Percentiles rank a stretch among this genome's conserved stretches.
Conservation (phyloP, 2,329 filamentous ascomycete genomes). For the Biscogniauxia marginata region DNA sequence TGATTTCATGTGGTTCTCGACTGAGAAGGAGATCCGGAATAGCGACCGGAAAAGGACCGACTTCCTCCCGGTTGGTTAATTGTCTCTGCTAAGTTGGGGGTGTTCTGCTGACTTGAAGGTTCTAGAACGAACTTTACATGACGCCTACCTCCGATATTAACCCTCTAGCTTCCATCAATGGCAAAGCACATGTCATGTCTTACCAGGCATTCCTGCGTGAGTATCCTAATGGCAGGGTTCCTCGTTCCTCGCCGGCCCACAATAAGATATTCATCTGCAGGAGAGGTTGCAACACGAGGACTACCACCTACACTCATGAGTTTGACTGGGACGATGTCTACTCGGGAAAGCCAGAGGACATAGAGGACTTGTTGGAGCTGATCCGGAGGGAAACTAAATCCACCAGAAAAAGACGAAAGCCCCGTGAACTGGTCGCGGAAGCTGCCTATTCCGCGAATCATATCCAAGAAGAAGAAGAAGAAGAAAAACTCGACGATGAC, state of each 20-base stretch:
- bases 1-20: conserved; percentile 94
- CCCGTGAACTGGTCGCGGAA: conserved; percentile 30
- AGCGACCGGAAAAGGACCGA: conserved; percentile 80
- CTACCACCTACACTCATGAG: conserved; percentile 87
- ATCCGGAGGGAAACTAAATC: conserved; percentile 72
- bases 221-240: conserved; percentile 74
- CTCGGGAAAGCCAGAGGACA: conserved; percentile 59
- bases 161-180: conserved; percentile 83
- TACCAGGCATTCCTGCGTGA: conserved; percentile 61
- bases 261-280: conserved; percentile 90
- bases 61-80: conserved; percentile 59
- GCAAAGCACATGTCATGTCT: conserved; percentile 80
- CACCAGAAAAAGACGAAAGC: conserved; percentile 51
- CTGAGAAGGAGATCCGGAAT: conserved; percentile 83
- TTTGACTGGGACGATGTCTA: conserved; percentile 91
- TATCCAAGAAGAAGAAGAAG: conserved; percentile 20
- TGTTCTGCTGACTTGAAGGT: conserved; percentile 10
- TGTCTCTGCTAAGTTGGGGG: neutral
- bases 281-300: conserved; percentile 83
- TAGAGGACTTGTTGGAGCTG: conserved; percentile 64
- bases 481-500: conserved; percentile 65
- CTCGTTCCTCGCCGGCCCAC: conserved; percentile 68
- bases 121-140: conserved; percentile 85
- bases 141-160: conserved; percentile 86
- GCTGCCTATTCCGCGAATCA: conserved; percentile 31